Conservation (phyloP, 169 alveolate genomes). For the Eimeria necatrix region DNA sequence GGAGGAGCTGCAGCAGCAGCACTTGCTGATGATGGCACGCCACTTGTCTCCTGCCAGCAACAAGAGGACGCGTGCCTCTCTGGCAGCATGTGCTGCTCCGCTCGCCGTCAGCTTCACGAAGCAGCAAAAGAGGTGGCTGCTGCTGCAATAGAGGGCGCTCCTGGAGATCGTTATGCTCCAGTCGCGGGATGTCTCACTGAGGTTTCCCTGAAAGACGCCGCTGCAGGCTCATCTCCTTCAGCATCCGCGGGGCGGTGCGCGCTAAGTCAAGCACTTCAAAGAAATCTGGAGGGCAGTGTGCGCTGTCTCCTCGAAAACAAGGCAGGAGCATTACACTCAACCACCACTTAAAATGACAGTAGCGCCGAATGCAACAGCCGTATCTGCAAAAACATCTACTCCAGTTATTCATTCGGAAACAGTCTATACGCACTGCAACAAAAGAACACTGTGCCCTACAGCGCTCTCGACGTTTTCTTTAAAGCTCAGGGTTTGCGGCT, state of each 20-base stretch:
- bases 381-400: background rate
- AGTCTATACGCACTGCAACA: background rate
- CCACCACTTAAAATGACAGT: too few species aligned
- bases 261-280: background rate
- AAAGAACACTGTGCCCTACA: background rate
- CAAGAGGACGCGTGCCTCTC: conserved; percentile 24
- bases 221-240: background rate
- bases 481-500: background rate
- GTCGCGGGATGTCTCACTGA: background rate
- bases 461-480: background rate
- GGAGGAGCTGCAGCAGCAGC: conserved; percentile 29
- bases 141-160: background rate
- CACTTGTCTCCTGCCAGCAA: conserved; percentile 28
- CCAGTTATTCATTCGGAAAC: background rate
- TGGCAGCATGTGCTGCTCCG: conserved; percentile 38
- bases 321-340: background rate
- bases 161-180: too few species aligned
- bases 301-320: background rate
- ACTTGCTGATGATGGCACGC: background rate
- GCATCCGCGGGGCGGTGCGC: background rate
- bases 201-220: background rate
- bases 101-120: background rate
- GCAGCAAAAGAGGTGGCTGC: background rate
- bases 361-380: background rate
- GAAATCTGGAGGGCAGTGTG: background rate